These are phyloP conservation scores for Tardiomyces blankii DNA, from an alignment of 1,139 yeast genomes.

Conservation along the genomic window DNA sequence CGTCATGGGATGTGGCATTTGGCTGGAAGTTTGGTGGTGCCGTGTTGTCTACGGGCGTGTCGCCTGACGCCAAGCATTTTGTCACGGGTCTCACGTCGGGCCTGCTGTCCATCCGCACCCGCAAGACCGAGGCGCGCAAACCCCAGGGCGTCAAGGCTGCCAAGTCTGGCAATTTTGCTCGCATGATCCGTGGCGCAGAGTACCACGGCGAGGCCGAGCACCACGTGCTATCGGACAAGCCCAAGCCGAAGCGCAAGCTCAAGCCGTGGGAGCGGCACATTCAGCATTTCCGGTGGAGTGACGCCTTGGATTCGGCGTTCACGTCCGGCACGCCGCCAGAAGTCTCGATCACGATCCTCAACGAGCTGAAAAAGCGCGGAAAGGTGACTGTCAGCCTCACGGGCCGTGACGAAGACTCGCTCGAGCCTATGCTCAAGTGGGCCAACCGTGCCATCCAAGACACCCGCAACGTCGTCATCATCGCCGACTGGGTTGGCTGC, in stretches of 20 bases:
- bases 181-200: constrained; percentile 86
- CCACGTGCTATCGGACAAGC: constrained; percentile 45
- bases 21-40: constrained; percentile 98
- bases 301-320: constrained; percentile 83
- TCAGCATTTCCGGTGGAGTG: constrained; percentile 83
- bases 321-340: constrained; percentile 69
- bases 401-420: constrained; percentile 74
- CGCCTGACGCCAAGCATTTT: constrained; percentile 82
- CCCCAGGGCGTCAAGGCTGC: constrained; percentile 20
- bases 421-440: constrained; percentile 85
- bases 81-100: constrained; percentile 95
- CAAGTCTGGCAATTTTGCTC: constrained; percentile 45
- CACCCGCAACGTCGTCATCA: constrained; percentile 59
- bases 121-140: constrained; percentile 48
- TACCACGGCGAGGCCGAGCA: constrained; percentile 86
- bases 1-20: constrained; percentile 80
- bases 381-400: constrained; percentile 69
- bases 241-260: constrained; percentile 45
- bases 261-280: constrained; percentile 75
- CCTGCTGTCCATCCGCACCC: constrained; percentile 74
- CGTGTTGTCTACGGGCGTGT: constrained; percentile 78
- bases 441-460: constrained; percentile 64
- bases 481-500: constrained; percentile 77
- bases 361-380: constrained; percentile 79
- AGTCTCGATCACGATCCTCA: constrained; percentile 65